Evolutionary conservation across 352 stramenopile genomes (phyloP).

Genomic region (Globisporangium iwayamae): DNA sequence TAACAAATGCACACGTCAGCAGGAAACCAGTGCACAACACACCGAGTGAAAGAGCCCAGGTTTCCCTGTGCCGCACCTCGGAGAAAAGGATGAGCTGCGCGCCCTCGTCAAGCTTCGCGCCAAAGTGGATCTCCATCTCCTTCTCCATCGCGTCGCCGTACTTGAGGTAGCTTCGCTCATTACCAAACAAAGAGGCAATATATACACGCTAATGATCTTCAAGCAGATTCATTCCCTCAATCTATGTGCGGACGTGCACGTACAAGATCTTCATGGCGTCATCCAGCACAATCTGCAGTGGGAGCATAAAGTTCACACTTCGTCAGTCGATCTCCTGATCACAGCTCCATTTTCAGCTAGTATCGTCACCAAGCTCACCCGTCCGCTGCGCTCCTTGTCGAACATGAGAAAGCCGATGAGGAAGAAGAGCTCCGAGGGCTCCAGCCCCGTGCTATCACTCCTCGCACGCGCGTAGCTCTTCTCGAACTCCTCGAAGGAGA

Average conservation of each 20-base stretch:
- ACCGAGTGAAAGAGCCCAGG: background rate
- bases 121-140: constrained; percentile 77
- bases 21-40: background rate
- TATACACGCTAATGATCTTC: background rate
- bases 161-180: constrained; percentile 50
- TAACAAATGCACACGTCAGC: background rate
- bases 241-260: background rate
- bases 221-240: no score
- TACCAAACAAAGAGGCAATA: constrained; percentile 4
- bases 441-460: constrained; percentile 58
- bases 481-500: constrained; percentile 78
- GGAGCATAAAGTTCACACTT: background rate
- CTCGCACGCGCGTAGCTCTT: constrained; percentile 63
- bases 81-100: constrained; percentile 59
- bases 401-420: constrained; percentile 86
- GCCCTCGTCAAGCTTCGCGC: constrained; percentile 56
- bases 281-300: constrained; percentile 58
- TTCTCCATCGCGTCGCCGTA: constrained; percentile 75
- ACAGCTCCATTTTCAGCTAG: background rate
- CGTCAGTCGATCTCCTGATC: background rate
- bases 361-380: constrained; percentile 4
- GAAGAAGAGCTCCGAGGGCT: constrained; percentile 76
- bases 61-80: constrained; percentile 27
- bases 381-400: constrained; percentile 61
- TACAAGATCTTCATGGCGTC: constrained; percentile 80